Conservation (phyloP, 2,329 filamentous ascomycete genomes). For the Fusarium setosum region DNA sequence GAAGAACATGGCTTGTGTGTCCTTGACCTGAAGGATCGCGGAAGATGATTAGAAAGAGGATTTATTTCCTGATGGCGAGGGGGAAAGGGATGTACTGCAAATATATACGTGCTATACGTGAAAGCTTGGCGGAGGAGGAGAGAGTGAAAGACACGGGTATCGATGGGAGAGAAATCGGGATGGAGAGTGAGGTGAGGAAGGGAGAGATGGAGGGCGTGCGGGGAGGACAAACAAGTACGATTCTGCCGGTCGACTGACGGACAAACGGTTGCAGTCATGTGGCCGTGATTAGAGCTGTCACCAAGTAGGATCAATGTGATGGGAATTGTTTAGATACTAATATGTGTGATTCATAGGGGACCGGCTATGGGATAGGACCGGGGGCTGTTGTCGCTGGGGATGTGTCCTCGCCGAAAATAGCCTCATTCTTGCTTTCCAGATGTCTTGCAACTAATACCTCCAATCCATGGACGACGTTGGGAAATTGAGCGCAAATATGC, state of each 20-base stretch:
- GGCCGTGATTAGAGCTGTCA: too few species aligned
- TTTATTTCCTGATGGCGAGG: background rate
- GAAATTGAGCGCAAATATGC: too few species aligned
- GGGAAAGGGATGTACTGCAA: background rate
- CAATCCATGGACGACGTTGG: too few species aligned
- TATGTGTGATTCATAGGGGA: too few species aligned
- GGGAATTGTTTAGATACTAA: too few species aligned
- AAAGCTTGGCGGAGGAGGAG: background rate
- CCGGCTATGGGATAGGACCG: too few species aligned
- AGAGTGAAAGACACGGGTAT: background rate
- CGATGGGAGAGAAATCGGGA: background rate
- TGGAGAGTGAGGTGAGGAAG: background rate
- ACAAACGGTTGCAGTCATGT: background rate
- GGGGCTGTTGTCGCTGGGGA: too few species aligned
- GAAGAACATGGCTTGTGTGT: constrained; percentile 10
- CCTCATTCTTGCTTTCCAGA: too few species aligned
- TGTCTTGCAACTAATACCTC: too few species aligned
- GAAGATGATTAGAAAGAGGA: background rate
- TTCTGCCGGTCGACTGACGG: background rate
- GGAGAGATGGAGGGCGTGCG: background rate
- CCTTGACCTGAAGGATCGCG: background rate
- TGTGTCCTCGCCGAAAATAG: too few species aligned
- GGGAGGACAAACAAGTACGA: background rate
- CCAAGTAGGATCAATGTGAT: too few species aligned
- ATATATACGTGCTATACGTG: background rate